A percentile compares a stretch with the other conserved stretches of the same genome.
These are phyloP conservation scores for Wickerhamomyces sp. DNA, from an alignment of 1,139 yeast genomes.

Conservation along the genomic window DNA sequence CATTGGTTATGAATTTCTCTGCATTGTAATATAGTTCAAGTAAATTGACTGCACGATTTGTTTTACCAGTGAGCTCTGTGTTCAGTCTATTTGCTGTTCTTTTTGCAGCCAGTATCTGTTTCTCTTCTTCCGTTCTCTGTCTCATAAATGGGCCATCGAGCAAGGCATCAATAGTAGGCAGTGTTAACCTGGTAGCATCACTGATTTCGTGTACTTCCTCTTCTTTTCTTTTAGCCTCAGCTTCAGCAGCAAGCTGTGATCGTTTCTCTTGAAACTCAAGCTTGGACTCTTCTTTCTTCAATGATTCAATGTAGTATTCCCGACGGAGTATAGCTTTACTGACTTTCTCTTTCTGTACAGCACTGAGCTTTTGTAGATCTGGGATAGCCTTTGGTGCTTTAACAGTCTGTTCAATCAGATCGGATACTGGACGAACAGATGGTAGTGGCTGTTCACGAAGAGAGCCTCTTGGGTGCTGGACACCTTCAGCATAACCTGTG, in stretches of 20 bases:
- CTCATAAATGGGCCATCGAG: constrained; percentile 67
- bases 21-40: constrained; percentile 72
- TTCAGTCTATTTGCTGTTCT: constrained; percentile 47
- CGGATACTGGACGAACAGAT: constrained; percentile 52
- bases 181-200: constrained; percentile 57
- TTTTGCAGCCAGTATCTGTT: constrained; percentile 42
- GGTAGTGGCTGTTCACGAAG: constrained; percentile 49
- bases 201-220: constrained; percentile 30
- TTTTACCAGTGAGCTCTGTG: constrained; percentile 37
- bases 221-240: constrained; percentile 29
- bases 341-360: constrained; percentile 48
- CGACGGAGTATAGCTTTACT: constrained; percentile 69
- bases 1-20: constrained; percentile 39
- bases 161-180: constrained; percentile 74
- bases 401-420: constrained; percentile 49
- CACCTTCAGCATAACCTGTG: constrained; percentile 70
- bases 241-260: constrained; percentile 28
- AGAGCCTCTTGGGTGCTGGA: constrained; percentile 67
- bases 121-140: constrained; percentile 65
- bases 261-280: constrained; percentile 32
- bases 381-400: constrained; percentile 29
- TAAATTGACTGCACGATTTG: constrained; percentile 47
- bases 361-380: constrained; percentile 33
- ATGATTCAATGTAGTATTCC: constrained; percentile 61
- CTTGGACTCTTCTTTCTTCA: constrained; percentile 53